Evolutionary conservation across 176 grass and related monocot species (phyloP).

Genomic region (Paspalum notatum): DNA sequence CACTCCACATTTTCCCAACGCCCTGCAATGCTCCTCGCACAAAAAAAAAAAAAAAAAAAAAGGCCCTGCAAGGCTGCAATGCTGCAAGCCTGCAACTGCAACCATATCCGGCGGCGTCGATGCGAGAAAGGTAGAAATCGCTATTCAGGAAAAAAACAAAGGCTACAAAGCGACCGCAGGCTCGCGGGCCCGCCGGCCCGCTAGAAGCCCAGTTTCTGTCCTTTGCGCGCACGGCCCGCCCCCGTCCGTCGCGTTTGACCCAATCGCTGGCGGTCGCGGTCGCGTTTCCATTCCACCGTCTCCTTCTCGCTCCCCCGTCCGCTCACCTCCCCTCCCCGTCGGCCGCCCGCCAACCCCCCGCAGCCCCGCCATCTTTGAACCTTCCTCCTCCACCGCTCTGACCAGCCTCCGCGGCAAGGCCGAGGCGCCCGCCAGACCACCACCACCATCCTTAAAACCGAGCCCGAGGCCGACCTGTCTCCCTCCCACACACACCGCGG

Average conservation of each 20-base stretch:
- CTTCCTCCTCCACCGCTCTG: constrained; percentile 48
- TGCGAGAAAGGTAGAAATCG: too few species aligned
- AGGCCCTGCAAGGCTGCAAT: too few species aligned
- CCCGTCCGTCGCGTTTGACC: constrained; percentile 32
- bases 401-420: constrained; percentile 17
- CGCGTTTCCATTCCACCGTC: not conserved
- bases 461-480: not conserved
- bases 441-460: constrained; percentile 15
- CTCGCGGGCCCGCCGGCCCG: not conserved
- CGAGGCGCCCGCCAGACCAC: not conserved
- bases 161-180: not conserved
- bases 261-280: constrained; percentile 17
- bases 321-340: constrained; percentile 7
- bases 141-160: too few species aligned
- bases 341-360: not conserved
- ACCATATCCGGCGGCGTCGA: too few species aligned
- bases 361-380: constrained; percentile 49
- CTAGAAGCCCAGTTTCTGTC: not conserved
- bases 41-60: too few species aligned
- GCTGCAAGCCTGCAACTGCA: too few species aligned
- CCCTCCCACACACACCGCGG: not conserved
- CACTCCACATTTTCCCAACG: not conserved
- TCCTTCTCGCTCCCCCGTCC: not conserved
- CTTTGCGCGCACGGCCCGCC: not conserved
- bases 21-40: too few species aligned